A percentile compares a stretch with the other conserved stretches of the same genome.
Evolutionary conservation across 2,329 filamentous ascomycete genomes (phyloP).

Genomic region (Pyricularia grisea): DNA sequence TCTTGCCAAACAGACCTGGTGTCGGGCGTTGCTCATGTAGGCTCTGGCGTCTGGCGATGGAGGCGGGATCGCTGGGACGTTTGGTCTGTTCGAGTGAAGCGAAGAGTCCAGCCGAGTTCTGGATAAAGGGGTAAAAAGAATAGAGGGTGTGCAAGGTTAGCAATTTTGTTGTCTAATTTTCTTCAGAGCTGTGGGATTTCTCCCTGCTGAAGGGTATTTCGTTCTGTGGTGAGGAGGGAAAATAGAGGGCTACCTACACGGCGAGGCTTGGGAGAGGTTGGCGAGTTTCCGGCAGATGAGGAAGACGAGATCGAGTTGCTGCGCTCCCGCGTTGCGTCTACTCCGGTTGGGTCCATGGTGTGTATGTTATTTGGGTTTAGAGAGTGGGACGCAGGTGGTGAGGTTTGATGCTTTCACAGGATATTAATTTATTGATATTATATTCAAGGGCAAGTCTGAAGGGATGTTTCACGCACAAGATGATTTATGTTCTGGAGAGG

Average conservation of each 20-base stretch:
- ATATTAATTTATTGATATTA: neutral
- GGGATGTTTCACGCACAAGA: too few species aligned
- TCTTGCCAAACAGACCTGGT: slow-evolving; percentile 39
- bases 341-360: slow-evolving; percentile 10
- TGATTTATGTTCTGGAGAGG: neutral
- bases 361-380: neutral
- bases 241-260: slow-evolving; percentile 10
- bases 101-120: slow-evolving; percentile 31
- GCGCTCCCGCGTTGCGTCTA: slow-evolving; percentile 12
- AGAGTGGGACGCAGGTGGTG: neutral
- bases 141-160: neutral
- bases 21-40: slow-evolving; percentile 42
- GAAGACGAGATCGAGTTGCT: slow-evolving; percentile 18
- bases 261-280: slow-evolving; percentile 8
- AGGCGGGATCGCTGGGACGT: slow-evolving; percentile 30
- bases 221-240: too few species aligned
- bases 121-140: neutral
- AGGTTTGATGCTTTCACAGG: neutral
- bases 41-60: slow-evolving; percentile 40
- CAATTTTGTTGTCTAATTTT: neutral
- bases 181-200: slow-evolving; percentile 5
- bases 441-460: too few species aligned
- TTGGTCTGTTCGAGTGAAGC: slow-evolving; percentile 42
- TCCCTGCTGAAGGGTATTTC: neutral
- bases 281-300: slow-evolving; percentile 10